phyloP scores from a whole-genome alignment of 2,329 filamentous ascomycete species.

The Cytospora schulzeri region DNA sequence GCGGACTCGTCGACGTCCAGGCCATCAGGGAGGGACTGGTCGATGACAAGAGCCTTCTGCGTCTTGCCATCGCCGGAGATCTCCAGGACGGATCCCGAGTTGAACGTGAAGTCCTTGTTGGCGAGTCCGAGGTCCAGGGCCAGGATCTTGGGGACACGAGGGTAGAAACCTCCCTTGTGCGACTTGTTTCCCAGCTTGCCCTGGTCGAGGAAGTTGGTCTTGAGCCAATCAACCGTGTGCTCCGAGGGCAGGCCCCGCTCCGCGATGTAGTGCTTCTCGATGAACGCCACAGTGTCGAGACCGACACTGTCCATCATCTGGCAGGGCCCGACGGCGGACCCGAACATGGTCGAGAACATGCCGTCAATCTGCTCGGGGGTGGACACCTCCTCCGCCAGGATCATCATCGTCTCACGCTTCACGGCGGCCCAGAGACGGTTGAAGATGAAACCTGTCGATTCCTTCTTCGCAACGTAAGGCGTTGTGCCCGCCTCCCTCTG shows the following conservation, averaged over 20 bases:
- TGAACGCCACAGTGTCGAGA: conserved; percentile 37
- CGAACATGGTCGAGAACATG: conserved; percentile 21
- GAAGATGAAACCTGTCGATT: conserved; percentile 39
- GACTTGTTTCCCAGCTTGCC: conserved; percentile 51
- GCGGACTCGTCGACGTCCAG: conserved; percentile 40
- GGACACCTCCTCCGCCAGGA: conserved; percentile 37
- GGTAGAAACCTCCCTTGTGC: conserved; percentile 43
- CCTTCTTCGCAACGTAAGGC: conserved; percentile 34
- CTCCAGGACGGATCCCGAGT: conserved; percentile 29
- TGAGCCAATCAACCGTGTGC: conserved; percentile 48
- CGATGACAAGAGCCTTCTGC: conserved; percentile 31
- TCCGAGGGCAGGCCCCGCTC: conserved; percentile 46
- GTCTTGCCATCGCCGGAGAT: conserved; percentile 30
- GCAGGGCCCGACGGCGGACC: conserved; percentile 34
- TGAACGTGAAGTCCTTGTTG: conserved; percentile 13
- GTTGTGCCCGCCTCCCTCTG: conserved; percentile 35
- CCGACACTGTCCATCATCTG: conserved; percentile 40
- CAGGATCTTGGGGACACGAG: conserved; percentile 33
- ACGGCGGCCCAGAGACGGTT: conserved; percentile 41
- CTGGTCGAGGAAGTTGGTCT: conserved; percentile 46
- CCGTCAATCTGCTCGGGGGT: conserved; percentile 37
- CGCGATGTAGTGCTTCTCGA: conserved; percentile 35
- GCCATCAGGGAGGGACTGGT: conserved; percentile 45
- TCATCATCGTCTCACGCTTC: conserved; percentile 39
- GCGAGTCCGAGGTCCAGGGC: conserved; percentile 36